These are phyloP conservation scores for Colletotrichum melonis DNA, from an alignment of 2,329 filamentous ascomycete genomes.

Conservation along the genomic window DNA sequence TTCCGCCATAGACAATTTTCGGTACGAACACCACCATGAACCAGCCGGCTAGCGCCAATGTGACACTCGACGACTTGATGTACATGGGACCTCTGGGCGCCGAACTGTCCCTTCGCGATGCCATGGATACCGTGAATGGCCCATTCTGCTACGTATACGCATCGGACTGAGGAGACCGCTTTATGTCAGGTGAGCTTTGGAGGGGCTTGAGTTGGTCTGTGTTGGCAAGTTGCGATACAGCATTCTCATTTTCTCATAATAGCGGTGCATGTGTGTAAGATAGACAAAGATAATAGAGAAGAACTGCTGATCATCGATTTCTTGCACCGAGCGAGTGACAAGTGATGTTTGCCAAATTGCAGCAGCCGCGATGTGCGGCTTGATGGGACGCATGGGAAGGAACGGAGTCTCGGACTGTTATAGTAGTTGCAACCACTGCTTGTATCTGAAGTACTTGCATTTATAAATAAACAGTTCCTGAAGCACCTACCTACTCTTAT, in stretches of 20 bases:
- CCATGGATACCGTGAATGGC: slow-evolving; percentile 53
- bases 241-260: background rate
- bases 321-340: background rate
- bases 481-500: background rate
- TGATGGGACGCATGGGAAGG: background rate
- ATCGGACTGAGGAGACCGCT: background rate
- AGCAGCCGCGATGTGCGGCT: background rate
- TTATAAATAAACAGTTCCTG: too few relatives aligned
- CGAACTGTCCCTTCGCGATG: slow-evolving; percentile 44
- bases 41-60: slow-evolving; percentile 51
- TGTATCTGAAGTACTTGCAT: too few relatives aligned
- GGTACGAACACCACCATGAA: slow-evolving; percentile 56
- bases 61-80: slow-evolving; percentile 52
- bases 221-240: background rate
- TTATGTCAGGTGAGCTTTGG: background rate
- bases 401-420: background rate
- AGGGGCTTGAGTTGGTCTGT: too few relatives aligned
- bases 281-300: background rate
- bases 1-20: slow-evolving; percentile 41
- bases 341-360: background rate
- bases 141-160: slow-evolving; percentile 58
- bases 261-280: background rate
- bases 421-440: background rate
- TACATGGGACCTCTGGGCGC: slow-evolving; percentile 47
- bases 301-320: background rate